phyloP scores from a whole-genome alignment of 2,329 filamentous ascomycete species.

The Fusarium cyanostomum region DNA sequence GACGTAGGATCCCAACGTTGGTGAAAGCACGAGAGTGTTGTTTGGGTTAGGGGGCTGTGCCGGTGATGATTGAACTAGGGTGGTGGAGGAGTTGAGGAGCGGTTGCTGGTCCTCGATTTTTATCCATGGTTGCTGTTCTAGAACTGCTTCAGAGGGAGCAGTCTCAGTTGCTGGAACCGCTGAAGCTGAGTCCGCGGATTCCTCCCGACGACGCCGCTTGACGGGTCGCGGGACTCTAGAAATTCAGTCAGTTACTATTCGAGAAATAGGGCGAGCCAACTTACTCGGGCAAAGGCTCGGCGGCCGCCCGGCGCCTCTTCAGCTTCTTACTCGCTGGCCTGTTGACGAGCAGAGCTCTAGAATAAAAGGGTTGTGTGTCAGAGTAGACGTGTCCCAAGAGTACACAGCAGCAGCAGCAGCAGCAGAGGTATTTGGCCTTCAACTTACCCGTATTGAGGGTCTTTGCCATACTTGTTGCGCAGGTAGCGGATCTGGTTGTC shows the following conservation, averaged over 20 bases:
- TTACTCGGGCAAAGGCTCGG: constrained; percentile 12
- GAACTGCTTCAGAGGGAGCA: neutral
- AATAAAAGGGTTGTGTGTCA: neutral
- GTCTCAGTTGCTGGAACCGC: neutral
- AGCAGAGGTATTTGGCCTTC: no score
- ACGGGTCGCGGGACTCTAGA: neutral
- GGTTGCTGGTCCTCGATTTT: neutral
- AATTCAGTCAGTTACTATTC: neutral
- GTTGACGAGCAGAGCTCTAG: constrained; percentile 24
- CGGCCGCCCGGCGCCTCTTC: constrained; percentile 19
- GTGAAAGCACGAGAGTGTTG: neutral
- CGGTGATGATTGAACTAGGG: neutral
- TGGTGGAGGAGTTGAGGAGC: neutral
- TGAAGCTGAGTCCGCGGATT: neutral
- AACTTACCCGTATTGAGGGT: constrained; percentile 52
- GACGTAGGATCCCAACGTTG: neutral
- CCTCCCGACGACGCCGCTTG: constrained; percentile 4
- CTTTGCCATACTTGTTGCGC: constrained; percentile 53
- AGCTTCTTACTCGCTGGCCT: constrained; percentile 21
- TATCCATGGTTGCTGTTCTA: neutral
- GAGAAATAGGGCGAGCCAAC: neutral
- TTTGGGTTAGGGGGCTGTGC: constrained; percentile 1
- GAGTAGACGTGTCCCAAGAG: neutral
- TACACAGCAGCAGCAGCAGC: neutral
- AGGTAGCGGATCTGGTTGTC: constrained; percentile 52